Percentiles rank a stretch among this genome's conserved stretches.
Conservation (phyloP, 805 yeast species). For the Kodamaea hsintzibuensis region DNA sequence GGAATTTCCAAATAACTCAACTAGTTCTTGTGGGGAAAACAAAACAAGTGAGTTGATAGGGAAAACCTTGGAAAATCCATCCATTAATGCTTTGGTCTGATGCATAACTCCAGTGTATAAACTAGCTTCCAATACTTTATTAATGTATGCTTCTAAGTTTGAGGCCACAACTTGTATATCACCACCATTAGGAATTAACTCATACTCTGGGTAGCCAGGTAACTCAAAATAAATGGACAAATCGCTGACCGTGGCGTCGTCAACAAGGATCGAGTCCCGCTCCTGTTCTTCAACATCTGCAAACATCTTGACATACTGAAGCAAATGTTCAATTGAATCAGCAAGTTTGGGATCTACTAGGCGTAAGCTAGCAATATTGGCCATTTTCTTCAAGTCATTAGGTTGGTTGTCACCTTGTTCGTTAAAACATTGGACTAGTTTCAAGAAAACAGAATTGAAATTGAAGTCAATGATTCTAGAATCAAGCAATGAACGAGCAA, state of each 20-base stretch:
- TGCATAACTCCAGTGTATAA: conserved; percentile 61
- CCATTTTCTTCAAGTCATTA: conserved; percentile 21
- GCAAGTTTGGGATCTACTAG: conserved; percentile 61
- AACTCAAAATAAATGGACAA: conserved; percentile 65
- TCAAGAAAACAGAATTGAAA: conserved; percentile 71
- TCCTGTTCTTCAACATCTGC: conserved; percentile 15
- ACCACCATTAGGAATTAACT: conserved; percentile 58
- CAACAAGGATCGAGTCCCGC: conserved; percentile 21
- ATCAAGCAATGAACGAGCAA: conserved; percentile 85
- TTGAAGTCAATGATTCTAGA: conserved; percentile 83
- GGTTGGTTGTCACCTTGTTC: conserved; percentile 9
- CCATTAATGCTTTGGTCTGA: conserved; percentile 69
- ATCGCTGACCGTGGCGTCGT: conserved; percentile 49
- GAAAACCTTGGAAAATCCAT: conserved; percentile 82
- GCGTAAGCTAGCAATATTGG: conserved; percentile 40
- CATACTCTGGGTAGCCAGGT: conserved; percentile 72
- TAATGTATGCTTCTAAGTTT: conserved; percentile 62
- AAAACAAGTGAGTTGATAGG: conserved; percentile 72
- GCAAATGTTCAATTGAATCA: conserved; percentile 54
- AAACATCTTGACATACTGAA: conserved; percentile 38
- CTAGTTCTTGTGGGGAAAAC: conserved; percentile 74
- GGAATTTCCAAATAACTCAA: conserved; percentile 68
- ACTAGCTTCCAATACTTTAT: conserved; percentile 55
- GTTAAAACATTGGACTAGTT: conserved; percentile 46
- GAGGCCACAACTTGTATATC: conserved; percentile 46